Conservation (phyloP, 805 yeast species). For the Clavispora fructus region DNA sequence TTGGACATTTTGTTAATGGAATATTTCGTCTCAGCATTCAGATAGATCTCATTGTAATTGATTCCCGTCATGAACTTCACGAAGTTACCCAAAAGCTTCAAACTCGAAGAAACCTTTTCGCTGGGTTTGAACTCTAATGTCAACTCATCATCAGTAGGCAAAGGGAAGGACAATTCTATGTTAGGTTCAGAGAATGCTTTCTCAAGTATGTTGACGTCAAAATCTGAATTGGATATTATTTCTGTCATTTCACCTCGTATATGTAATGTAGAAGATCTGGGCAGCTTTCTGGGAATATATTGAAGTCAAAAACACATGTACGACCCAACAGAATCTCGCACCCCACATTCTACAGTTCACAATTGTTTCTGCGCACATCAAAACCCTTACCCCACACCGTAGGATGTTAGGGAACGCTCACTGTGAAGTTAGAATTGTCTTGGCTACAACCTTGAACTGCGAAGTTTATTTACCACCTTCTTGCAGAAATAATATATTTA, state of each 20-base stretch:
- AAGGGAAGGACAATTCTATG: constrained; percentile 32
- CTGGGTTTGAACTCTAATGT: constrained; percentile 26
- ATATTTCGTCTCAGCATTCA: constrained; percentile 28
- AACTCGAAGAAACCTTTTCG: constrained; percentile 20
- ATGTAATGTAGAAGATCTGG: not conserved
- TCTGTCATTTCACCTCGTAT: not conserved
- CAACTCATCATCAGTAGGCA: constrained; percentile 32
- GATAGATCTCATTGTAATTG: constrained; percentile 27
- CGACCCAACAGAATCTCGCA: constrained; percentile 4
- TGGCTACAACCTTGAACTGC: too few species aligned
- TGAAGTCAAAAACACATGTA: not conserved
- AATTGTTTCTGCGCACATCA: not conserved
- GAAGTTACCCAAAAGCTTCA: constrained; percentile 26
- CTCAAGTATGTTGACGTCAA: constrained; percentile 37
- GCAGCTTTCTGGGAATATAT: not conserved
- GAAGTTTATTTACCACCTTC: too few species aligned
- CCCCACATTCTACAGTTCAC: constrained; percentile 3
- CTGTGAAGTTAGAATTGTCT: too few species aligned
- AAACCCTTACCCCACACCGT: not conserved
- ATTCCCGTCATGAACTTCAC: constrained; percentile 24
- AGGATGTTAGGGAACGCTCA: too few species aligned
- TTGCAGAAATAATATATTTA: too few species aligned
- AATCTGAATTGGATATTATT: constrained; percentile 10
- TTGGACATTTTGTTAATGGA: constrained; percentile 28
- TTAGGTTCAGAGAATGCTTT: constrained; percentile 26